phyloP scores from a whole-genome alignment of 1,284 basidiomycete species.

The Trichosporon coremiiforme region DNA sequence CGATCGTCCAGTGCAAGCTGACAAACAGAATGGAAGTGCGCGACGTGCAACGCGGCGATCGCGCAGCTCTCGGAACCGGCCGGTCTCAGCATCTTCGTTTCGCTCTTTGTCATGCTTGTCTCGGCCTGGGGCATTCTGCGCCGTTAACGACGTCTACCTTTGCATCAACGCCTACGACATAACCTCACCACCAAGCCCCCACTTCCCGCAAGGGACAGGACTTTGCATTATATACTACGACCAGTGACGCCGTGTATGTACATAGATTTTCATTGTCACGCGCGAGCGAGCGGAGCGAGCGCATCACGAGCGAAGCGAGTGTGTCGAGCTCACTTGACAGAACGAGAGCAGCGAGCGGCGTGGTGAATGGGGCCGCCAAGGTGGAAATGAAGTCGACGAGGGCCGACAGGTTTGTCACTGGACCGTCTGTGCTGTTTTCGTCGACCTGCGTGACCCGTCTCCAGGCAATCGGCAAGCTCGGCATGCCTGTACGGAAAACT shows the following conservation, averaged over 20 bases:
- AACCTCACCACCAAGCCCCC: background rate
- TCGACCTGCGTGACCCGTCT: background rate
- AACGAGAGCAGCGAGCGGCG: too few relatives aligned
- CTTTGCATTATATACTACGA: constrained; percentile 16
- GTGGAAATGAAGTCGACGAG: too few relatives aligned
- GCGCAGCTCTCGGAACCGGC: constrained; percentile 63
- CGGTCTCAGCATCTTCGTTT: constrained; percentile 67
- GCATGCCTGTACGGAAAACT: too few relatives aligned
- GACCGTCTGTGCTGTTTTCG: background rate
- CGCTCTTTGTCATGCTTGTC: constrained; percentile 70
- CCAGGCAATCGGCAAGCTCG: background rate
- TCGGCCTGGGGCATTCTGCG: constrained; percentile 70
- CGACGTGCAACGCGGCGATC: constrained; percentile 64
- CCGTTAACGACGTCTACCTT: constrained; percentile 17
- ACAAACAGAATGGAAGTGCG: constrained; percentile 65
- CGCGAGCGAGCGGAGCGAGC: background rate
- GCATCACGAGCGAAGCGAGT: too few relatives aligned
- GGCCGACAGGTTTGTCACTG: too few relatives aligned
- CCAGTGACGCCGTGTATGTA: constrained; percentile 14
- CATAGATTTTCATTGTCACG: constrained; percentile 12
- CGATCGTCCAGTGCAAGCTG: too few relatives aligned
- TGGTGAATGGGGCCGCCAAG: too few relatives aligned
- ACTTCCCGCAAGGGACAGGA: background rate
- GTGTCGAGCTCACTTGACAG: too few relatives aligned
- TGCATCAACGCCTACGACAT: background rate